phyloP scores from a whole-genome alignment of 106 monocot genomes.

The Xerophyta viscosa region DNA sequence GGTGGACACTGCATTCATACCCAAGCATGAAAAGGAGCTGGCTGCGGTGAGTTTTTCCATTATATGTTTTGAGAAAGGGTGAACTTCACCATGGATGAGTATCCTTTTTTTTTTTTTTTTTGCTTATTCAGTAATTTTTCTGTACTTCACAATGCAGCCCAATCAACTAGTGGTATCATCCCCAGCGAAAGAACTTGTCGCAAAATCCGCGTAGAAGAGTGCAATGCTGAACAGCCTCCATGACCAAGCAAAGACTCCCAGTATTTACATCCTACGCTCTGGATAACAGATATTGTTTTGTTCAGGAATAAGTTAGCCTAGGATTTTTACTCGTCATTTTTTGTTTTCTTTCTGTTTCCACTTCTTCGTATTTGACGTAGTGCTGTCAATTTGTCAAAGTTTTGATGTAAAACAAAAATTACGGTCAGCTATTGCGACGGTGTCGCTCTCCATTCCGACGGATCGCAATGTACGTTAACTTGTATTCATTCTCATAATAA shows the following conservation, averaged over 20 bases:
- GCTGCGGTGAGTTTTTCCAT: slow-evolving; percentile 61
- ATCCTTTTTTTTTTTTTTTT: not conserved
- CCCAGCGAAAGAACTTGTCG: slow-evolving; percentile 22
- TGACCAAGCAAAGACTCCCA: not conserved
- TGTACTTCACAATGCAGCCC: slow-evolving; percentile 19
- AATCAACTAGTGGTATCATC: slow-evolving; percentile 28
- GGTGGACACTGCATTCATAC: slow-evolving; percentile 84
- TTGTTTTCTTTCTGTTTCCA: too few species aligned
- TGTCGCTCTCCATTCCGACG: too few species aligned
- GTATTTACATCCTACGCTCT: too few species aligned
- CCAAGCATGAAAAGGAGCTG: slow-evolving; percentile 78
- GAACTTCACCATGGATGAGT: too few species aligned
- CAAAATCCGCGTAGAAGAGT: not conserved
- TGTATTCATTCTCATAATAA: too few species aligned
- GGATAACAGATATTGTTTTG: not conserved
- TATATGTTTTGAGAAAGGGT: too few species aligned
- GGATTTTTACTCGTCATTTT: not conserved
- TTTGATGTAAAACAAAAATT: too few species aligned
- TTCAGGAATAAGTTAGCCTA: not conserved
- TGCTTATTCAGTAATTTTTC: not conserved
- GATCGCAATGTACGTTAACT: too few species aligned
- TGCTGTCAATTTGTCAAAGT: too few species aligned
- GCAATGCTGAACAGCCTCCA: too few species aligned
- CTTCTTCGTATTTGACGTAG: too few species aligned
- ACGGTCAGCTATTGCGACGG: too few species aligned